Percentiles rank a stretch among this genome's conserved stretches.
Evolutionary conservation across 169 alveolate species (phyloP).

Genomic region (Cytauxzoon felis): DNA sequence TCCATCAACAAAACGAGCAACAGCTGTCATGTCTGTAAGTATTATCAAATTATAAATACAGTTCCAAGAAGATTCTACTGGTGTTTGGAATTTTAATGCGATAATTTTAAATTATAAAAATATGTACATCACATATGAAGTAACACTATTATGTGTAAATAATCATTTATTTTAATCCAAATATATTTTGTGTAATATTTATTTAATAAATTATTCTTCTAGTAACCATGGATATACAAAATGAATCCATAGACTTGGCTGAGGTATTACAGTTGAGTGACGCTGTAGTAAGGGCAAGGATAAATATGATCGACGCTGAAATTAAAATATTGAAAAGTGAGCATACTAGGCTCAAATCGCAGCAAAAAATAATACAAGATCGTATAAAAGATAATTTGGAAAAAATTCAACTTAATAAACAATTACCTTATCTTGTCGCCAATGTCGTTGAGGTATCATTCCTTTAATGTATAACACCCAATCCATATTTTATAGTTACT

Average conservation of each 20-base stretch:
- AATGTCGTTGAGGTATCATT: slow-evolving; percentile 93
- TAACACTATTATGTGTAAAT: too few species aligned
- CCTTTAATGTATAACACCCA: too few species aligned
- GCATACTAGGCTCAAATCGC: slow-evolving; percentile 82
- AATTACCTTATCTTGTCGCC: slow-evolving; percentile 98
- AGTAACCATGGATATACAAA: slow-evolving; percentile 15
- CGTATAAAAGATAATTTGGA: slow-evolving; percentile 88
- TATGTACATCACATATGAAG: too few species aligned
- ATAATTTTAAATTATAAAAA: too few species aligned
- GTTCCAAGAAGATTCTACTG: too few species aligned
- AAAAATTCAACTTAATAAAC: slow-evolving; percentile 92
- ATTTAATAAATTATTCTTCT: too few species aligned
- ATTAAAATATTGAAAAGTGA: slow-evolving; percentile 84
- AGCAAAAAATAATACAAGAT: slow-evolving; percentile 79
- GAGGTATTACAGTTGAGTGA: slow-evolving; percentile 65
- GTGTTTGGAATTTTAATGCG: too few species aligned
- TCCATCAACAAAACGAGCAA: too few species aligned
- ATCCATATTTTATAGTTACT: slow-evolving; percentile 55
- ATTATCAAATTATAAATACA: too few species aligned
- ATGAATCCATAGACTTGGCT: slow-evolving; percentile 55
- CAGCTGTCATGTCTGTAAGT: too few species aligned
- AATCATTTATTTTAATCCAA: too few species aligned
- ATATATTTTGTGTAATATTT: too few species aligned
- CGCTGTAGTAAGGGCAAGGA: slow-evolving; percentile 65
- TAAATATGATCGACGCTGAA: slow-evolving; percentile 80